These are phyloP conservation scores for Conoideocrella luteorostrata DNA, from an alignment of 2,329 filamentous ascomycete species.

Conservation along the genomic window DNA sequence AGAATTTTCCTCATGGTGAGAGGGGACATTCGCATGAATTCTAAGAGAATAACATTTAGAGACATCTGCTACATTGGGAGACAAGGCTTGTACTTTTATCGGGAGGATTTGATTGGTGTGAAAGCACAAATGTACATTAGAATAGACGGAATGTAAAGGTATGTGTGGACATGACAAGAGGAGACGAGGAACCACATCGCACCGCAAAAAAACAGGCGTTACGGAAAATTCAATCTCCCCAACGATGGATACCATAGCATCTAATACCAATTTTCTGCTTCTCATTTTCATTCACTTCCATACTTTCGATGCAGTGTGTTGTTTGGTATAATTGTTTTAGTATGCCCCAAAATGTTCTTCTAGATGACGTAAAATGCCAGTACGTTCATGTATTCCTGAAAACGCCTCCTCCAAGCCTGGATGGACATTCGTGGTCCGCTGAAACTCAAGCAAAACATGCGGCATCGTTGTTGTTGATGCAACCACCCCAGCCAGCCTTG, in stretches of 20 bases:
- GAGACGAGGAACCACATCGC: background rate
- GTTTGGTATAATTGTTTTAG: too few species aligned
- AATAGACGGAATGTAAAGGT: constrained; percentile 4
- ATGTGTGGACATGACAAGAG: background rate
- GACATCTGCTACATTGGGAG: background rate
- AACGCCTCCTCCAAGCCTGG: too few species aligned
- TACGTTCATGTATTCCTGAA: too few species aligned
- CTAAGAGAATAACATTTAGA: background rate
- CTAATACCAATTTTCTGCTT: background rate
- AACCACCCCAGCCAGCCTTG: too few species aligned
- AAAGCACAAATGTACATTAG: constrained; percentile 6
- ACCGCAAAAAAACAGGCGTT: constrained; percentile 1
- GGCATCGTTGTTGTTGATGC: too few species aligned
- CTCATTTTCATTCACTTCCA: background rate
- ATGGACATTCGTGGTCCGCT: too few species aligned
- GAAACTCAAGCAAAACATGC: too few species aligned
- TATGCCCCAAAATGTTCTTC: too few species aligned
- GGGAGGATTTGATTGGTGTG: background rate
- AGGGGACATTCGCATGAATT: background rate
- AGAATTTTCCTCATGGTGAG: constrained; percentile 3
- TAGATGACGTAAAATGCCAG: too few species aligned
- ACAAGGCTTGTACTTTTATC: constrained; percentile 2
- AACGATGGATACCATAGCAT: constrained; percentile 1
- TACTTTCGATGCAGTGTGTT: too few species aligned
- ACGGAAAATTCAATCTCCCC: constrained; percentile 5